A percentile compares a stretch with the other conserved stretches of the same genome.
These are phyloP conservation scores for Metschnikowia peoriensis DNA, from an alignment of 805 yeast species.

Conservation along the genomic window DNA sequence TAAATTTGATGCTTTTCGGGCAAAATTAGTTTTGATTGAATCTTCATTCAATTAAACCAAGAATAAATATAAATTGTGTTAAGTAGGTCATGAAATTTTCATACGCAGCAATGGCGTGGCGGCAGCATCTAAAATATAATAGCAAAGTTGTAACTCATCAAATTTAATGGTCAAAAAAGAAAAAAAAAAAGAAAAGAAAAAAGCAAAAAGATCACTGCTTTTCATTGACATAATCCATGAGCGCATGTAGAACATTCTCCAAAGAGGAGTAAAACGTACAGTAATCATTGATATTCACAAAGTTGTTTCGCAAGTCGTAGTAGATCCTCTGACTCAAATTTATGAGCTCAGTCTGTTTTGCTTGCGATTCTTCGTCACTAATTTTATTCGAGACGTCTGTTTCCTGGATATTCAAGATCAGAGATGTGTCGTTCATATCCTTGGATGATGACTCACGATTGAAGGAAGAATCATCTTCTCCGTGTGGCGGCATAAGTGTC, in stretches of 20 bases:
- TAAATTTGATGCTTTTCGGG: neutral
- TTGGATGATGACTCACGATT: neutral
- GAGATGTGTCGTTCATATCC: neutral
- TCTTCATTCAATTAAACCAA: neutral
- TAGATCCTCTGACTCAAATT: slow-evolving; percentile 38
- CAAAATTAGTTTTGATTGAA: neutral
- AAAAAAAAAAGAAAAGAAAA: too few relatives aligned
- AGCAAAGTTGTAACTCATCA: too few relatives aligned
- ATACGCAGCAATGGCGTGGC: too few relatives aligned
- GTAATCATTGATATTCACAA: slow-evolving; percentile 44
- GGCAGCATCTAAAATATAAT: too few relatives aligned
- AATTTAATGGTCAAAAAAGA: too few relatives aligned
- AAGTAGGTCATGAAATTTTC: too few relatives aligned
- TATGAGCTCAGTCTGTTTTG: slow-evolving; percentile 24
- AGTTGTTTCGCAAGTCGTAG: slow-evolving; percentile 42
- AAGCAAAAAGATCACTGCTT: neutral
- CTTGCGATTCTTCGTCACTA: slow-evolving; percentile 1
- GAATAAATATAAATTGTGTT: too few relatives aligned
- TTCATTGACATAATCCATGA: slow-evolving; percentile 37
- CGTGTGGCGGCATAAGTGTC: slow-evolving; percentile 11
- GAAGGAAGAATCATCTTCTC: slow-evolving; percentile 3
- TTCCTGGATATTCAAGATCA: slow-evolving; percentile 2
- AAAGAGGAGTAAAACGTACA: slow-evolving; percentile 43
- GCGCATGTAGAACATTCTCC: slow-evolving; percentile 39
- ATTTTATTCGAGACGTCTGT: neutral